Percentiles rank a stretch among this genome's conserved stretches.
Conservation (phyloP, 2,329 filamentous ascomycete genomes). For the Alternaria incomplexa region DNA sequence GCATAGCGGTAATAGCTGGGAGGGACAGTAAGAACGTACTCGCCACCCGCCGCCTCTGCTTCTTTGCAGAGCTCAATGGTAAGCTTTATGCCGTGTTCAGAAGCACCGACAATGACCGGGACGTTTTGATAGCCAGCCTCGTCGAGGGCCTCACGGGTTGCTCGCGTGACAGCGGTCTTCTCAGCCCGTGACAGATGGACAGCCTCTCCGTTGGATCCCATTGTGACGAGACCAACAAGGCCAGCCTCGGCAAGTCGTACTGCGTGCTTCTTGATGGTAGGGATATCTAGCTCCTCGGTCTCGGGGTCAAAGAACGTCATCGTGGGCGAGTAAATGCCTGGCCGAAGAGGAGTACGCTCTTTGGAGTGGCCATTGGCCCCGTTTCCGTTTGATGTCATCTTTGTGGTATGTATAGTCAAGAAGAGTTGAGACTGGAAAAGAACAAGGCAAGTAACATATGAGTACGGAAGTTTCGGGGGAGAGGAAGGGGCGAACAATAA, state of each 20-base stretch:
- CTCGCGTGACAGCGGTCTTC: constrained; percentile 74
- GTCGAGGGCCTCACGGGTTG: constrained; percentile 81
- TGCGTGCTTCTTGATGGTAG: constrained; percentile 79
- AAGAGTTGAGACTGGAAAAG: neutral
- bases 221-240: constrained; percentile 80
- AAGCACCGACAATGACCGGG: constrained; percentile 83
- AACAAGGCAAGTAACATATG: neutral
- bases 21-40: constrained; percentile 80
- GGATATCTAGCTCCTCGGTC: constrained; percentile 84
- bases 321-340: constrained; percentile 85
- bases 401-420: constrained; percentile 13
- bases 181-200: constrained; percentile 82
- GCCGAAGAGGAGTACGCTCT: constrained; percentile 67
- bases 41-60: constrained; percentile 71
- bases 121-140: constrained; percentile 76
- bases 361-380: constrained; percentile 45
- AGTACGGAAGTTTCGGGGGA: constrained; percentile 13
- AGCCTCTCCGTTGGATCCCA: constrained; percentile 91
- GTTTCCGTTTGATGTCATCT: constrained; percentile 40
- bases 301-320: constrained; percentile 89
- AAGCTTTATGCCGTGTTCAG: constrained; percentile 79
- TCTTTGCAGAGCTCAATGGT: constrained; percentile 77
- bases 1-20: constrained; percentile 83
- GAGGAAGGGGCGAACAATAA: constrained; percentile 25
- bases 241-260: constrained; percentile 78